These are phyloP conservation scores for Flaveria brownii DNA, from an alignment of 129 eudicot genomes.

Conservation along the genomic window DNA sequence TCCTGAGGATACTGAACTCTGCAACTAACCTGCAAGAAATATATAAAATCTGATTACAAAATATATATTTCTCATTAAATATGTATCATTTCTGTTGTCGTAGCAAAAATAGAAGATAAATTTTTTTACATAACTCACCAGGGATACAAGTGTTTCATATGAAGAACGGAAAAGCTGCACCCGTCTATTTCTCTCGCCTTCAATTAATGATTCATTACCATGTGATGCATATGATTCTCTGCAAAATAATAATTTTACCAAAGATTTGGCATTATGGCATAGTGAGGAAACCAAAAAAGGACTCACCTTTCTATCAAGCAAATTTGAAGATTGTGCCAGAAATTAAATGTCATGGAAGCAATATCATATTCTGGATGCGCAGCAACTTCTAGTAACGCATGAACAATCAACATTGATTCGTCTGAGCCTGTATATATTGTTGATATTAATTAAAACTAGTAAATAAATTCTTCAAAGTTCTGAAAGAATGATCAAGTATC, in stretches of 20 bases:
- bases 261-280: conserved; percentile 14
- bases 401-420: conserved; percentile 97
- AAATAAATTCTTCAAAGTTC: conserved; percentile 4
- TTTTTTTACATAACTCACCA: conserved; percentile 53
- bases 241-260: conserved; percentile 34
- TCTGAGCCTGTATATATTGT: conserved; percentile 70
- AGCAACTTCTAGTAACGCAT: conserved; percentile 89
- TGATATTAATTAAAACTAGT: neutral
- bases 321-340: conserved; percentile 98
- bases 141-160: conserved; percentile 91
- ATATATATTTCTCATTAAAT: neutral
- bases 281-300: conserved; percentile 17
- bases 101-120: neutral
- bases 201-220: conserved; percentile 66
- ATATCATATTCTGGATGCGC: conserved; percentile 98
- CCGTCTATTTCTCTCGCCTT: conserved; percentile 81
- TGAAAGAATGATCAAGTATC: conserved; percentile 17
- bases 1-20: conserved; percentile 93
- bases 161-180: conserved; percentile 74
- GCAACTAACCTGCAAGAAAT: conserved; percentile 72
- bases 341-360: conserved; percentile 98
- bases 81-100: neutral
- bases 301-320: conserved; percentile 72
- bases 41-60: conserved; percentile 21
- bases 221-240: conserved; percentile 64